phyloP scores from a whole-genome alignment of 306 rosid genomes.

The Canavalia gladiata region DNA sequence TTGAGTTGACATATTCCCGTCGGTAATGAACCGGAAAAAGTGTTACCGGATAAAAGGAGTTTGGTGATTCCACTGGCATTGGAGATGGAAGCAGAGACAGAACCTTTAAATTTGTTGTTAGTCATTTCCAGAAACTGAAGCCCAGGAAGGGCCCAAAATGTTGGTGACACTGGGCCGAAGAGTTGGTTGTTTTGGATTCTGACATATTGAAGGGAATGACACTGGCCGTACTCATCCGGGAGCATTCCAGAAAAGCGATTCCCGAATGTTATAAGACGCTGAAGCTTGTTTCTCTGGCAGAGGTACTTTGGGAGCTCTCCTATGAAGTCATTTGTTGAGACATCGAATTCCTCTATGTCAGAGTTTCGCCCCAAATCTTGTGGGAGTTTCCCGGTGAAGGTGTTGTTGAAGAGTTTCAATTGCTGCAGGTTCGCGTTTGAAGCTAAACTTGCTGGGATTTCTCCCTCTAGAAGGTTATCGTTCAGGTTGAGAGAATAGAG shows the following conservation, averaged over 20 bases:
- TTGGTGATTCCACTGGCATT: conserved; percentile 41
- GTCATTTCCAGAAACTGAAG: conserved; percentile 54
- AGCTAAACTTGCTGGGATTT: conserved; percentile 65
- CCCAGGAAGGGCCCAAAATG: conserved; percentile 64
- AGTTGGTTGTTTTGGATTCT: conserved; percentile 68
- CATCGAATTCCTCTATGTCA: conserved; percentile 60
- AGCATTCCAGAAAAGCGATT: conserved; percentile 69
- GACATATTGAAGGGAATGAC: conserved; percentile 65
- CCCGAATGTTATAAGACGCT: conserved; percentile 54
- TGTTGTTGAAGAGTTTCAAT: conserved; percentile 77
- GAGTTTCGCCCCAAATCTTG: conserved; percentile 67
- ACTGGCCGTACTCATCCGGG: conserved; percentile 56
- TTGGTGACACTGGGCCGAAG: conserved; percentile 62
- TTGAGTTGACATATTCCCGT: conserved; percentile 59
- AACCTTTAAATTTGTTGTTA: conserved; percentile 66
- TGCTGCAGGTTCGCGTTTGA: conserved; percentile 55
- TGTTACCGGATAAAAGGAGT: conserved; percentile 56
- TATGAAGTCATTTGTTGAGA: conserved; percentile 71
- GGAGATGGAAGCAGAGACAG: conserved; percentile 57
- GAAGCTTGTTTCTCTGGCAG: conserved; percentile 63
- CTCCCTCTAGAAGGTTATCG: conserved; percentile 76
- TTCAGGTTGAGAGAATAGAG: conserved; percentile 59
- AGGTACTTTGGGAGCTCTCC: conserved; percentile 71
- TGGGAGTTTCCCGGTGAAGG: conserved; percentile 70
- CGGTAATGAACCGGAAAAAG: conserved; percentile 66